Percentiles rank a stretch among this genome's conserved stretches.
phyloP scores from a whole-genome alignment of 164 flowering plant species.

The Tinospora cordifolia region DNA sequence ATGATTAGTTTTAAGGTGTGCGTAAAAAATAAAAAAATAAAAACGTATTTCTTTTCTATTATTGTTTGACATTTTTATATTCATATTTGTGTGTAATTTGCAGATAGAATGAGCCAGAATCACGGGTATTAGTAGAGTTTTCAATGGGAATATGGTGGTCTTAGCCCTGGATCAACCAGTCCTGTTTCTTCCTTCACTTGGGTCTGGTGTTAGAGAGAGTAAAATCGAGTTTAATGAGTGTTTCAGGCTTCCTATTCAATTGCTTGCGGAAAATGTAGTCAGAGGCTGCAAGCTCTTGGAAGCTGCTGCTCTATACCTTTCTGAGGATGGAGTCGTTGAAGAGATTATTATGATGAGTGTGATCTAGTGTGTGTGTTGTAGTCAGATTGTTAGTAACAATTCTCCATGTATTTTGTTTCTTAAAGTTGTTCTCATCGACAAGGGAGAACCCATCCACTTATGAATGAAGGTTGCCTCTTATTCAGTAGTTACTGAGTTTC shows the following conservation, averaged over 20 bases:
- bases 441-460: slow-evolving; percentile 30
- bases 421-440: slow-evolving; percentile 45
- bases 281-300: slow-evolving; percentile 72
- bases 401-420: slow-evolving; percentile 46
- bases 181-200: slow-evolving; percentile 25
- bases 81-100: too few species aligned
- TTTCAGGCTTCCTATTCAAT: slow-evolving; percentile 60
- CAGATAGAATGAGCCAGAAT: too few species aligned
- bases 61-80: too few species aligned
- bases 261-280: slow-evolving; percentile 48
- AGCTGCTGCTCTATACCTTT: slow-evolving; percentile 54
- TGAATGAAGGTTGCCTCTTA: too few species aligned
- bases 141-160: slow-evolving; percentile 81
- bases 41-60: too few species aligned
- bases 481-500: too few species aligned
- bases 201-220: slow-evolving; percentile 44
- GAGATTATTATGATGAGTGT: slow-evolving; percentile 33
- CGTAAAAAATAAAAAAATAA: too few species aligned
- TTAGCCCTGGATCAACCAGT: too few species aligned
- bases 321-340: slow-evolving; percentile 59
- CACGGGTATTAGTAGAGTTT: too few species aligned
- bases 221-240: slow-evolving; percentile 52
- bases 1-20: too few species aligned
- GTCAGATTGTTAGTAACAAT: slow-evolving; percentile 43
- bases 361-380: slow-evolving; percentile 53